These are phyloP conservation scores for Neofusicoccum ribis DNA, from an alignment of 2,329 filamentous ascomycete species.

Conservation along the genomic window DNA sequence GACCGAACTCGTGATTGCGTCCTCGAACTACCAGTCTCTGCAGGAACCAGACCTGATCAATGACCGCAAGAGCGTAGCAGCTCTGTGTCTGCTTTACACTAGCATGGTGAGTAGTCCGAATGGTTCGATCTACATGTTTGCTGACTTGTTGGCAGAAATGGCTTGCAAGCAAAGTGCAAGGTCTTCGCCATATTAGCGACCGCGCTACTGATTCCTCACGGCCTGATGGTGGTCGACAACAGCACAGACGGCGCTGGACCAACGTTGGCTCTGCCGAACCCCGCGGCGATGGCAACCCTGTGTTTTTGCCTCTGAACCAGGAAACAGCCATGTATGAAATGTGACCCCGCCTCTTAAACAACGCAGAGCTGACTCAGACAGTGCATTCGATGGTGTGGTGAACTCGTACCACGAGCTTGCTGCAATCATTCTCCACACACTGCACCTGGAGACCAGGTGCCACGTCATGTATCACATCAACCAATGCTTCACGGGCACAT, in stretches of 20 bases:
- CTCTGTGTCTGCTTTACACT: slow-evolving; percentile 85
- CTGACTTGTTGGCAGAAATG: slow-evolving; percentile 61
- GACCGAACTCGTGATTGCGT: slow-evolving; percentile 23
- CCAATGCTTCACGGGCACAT: slow-evolving; percentile 50
- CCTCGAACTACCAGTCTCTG: slow-evolving; percentile 59
- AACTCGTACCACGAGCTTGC: slow-evolving; percentile 80
- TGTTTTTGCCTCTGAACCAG: slow-evolving; percentile 83
- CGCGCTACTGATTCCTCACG: slow-evolving; percentile 68
- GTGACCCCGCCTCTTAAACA: background rate
- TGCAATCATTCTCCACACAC: slow-evolving; percentile 73
- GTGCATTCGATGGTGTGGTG: slow-evolving; percentile 83
- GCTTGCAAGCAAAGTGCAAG: slow-evolving; percentile 80
- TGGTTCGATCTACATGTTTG: background rate
- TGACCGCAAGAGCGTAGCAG: slow-evolving; percentile 81
- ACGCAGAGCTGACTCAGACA: slow-evolving; percentile 34
- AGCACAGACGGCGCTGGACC: slow-evolving; percentile 78
- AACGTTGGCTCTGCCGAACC: slow-evolving; percentile 58
- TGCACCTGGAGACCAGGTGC: slow-evolving; percentile 86
- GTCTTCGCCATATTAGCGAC: slow-evolving; percentile 78
- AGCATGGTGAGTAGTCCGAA: slow-evolving; percentile 66
- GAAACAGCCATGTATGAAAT: slow-evolving; percentile 74
- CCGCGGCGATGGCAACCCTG: slow-evolving; percentile 61
- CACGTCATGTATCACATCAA: slow-evolving; percentile 79
- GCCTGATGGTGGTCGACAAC: slow-evolving; percentile 42
- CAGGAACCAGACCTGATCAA: slow-evolving; percentile 71